Conservation (phyloP, 2,329 filamentous ascomycete genomes). For the Neocucurbitaria cava region DNA sequence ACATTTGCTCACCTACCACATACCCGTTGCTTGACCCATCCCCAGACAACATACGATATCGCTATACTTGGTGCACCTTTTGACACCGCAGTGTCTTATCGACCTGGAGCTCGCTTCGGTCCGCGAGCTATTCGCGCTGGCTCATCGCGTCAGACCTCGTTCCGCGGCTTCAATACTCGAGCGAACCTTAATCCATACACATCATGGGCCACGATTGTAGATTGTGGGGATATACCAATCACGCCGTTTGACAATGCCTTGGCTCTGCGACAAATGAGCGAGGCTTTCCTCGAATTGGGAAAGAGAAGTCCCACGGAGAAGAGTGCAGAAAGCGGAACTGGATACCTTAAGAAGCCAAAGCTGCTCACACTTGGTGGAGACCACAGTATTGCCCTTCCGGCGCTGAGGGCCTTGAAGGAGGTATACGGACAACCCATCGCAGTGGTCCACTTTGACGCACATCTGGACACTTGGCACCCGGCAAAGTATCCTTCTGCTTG, state of each 20-base stretch:
- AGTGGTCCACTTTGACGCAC: conserved; percentile 63
- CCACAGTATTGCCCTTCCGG: conserved; percentile 59
- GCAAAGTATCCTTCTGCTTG: conserved; percentile 80
- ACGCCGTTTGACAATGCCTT: conserved; percentile 86
- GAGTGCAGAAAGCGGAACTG: conserved; percentile 46
- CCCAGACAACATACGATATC: conserved; percentile 54
- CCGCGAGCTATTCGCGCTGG: conserved; percentile 87
- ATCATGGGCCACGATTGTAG: conserved; percentile 78
- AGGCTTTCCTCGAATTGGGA: conserved; percentile 75
- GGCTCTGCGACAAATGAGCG: conserved; percentile 82
- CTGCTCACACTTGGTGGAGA: conserved; percentile 59
- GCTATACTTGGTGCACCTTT: conserved; percentile 59
- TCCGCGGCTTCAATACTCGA: conserved; percentile 82
- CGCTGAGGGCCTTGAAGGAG: conserved; percentile 57
- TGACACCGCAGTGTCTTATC: conserved; percentile 58
- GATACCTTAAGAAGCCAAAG: conserved; percentile 55
- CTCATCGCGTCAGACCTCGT: conserved; percentile 79
- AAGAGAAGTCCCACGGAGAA: conserved; percentile 50
- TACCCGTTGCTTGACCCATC: conserved; percentile 56
- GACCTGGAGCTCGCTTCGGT: conserved; percentile 70
- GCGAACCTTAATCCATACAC: conserved; percentile 84
- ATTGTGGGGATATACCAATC: conserved; percentile 90
- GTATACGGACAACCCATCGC: conserved; percentile 55
- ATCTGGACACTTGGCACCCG: conserved; percentile 87
- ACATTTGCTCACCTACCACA: conserved; percentile 58